A percentile compares a stretch with the other conserved stretches of the same genome.
These are phyloP conservation scores for Colletotrichum cuscutae DNA, from an alignment of 2,329 filamentous ascomycete species.

Conservation along the genomic window DNA sequence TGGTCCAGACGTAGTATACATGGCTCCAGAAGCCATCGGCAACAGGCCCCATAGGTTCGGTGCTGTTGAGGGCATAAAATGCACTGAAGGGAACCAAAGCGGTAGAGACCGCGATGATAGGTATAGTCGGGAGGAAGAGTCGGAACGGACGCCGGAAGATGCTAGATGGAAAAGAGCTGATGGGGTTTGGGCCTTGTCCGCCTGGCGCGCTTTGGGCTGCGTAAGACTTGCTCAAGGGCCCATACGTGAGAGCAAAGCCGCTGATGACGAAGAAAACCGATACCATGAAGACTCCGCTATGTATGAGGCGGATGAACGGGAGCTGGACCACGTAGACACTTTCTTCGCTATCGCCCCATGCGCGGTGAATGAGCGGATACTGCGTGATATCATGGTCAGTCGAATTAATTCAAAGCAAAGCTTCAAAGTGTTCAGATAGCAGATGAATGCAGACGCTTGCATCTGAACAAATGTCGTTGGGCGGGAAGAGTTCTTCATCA, in stretches of 20 bases:
- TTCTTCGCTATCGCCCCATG: constrained; percentile 14
- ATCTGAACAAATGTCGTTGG: background rate
- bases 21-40: constrained; percentile 49
- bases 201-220: background rate
- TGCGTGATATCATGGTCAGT: constrained; percentile 34
- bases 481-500: background rate
- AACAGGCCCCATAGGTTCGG: background rate
- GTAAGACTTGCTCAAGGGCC: constrained; percentile 40
- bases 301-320: constrained; percentile 42
- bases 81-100: background rate
- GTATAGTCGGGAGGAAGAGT: constrained; percentile 30
- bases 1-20: constrained; percentile 60
- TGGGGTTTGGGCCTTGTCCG: constrained; percentile 24
- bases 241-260: constrained; percentile 47
- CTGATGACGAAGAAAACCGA: constrained; percentile 50
- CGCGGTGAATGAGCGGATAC: constrained; percentile 20
- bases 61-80: background rate
- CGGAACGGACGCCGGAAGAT: constrained; percentile 34
- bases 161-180: constrained; percentile 24
- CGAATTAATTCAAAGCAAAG: constrained; percentile 42
- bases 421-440: no score
- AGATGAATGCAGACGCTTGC: background rate
- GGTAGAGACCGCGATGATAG: constrained; percentile 14
- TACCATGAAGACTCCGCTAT: constrained; percentile 43
- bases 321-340: constrained; percentile 37